These are phyloP conservation scores for Rhododendron henanense DNA, from an alignment of 148 eudicot species.

Conservation along the genomic window DNA sequence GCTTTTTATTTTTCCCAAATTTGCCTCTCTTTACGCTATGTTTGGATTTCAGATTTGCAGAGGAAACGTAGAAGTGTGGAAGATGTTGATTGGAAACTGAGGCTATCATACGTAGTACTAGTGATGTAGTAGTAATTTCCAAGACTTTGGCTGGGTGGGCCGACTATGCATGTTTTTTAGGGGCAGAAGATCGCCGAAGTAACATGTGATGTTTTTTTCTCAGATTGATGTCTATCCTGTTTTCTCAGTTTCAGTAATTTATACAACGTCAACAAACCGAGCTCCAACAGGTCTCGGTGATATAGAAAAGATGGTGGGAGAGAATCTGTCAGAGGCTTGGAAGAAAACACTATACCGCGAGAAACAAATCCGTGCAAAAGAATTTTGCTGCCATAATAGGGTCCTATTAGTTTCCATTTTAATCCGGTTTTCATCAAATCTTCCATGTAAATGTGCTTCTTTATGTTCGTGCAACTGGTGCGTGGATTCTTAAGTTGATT, in stretches of 20 bases:
- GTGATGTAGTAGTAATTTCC: not conserved
- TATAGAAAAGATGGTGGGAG: not conserved
- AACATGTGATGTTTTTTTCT: not conserved
- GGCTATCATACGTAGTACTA: not conserved
- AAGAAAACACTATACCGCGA: not conserved
- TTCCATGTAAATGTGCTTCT: not conserved
- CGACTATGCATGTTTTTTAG: not conserved
- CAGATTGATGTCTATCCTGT: not conserved
- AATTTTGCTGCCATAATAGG: not conserved
- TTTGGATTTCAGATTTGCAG: not conserved
- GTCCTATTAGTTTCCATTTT: not conserved
- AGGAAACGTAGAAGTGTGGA: not conserved
- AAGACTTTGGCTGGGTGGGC: not conserved
- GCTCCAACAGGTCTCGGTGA: not conserved
- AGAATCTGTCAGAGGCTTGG: not conserved
- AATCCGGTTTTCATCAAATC: not conserved
- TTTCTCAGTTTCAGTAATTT: not conserved
- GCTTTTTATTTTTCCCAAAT: not conserved
- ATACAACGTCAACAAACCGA: not conserved
- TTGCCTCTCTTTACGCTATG: not conserved
- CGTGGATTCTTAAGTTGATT: not conserved
- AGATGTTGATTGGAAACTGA: not conserved
- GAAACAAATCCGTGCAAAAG: not conserved
- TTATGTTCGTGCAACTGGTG: not conserved
- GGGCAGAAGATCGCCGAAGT: not conserved